A percentile compares a stretch with the other conserved stretches of the same genome.
phyloP scores from a whole-genome alignment of 257 asterid species.

The Nyctanthes arbortristis region DNA sequence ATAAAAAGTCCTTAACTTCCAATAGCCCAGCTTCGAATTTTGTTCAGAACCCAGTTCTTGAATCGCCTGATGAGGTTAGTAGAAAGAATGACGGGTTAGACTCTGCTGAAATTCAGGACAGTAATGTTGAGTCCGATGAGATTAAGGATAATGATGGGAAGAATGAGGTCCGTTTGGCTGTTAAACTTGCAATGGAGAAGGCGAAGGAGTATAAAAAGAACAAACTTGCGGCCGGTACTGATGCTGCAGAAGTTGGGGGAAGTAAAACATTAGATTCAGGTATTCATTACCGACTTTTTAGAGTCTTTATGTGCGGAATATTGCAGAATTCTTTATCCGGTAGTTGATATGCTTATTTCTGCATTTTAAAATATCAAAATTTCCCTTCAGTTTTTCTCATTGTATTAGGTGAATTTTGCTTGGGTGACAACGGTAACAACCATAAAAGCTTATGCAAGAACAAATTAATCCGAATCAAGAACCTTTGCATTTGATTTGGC shows the following conservation, averaged over 20 bases:
- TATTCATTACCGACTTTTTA: slow-evolving; percentile 22
- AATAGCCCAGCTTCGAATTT: slow-evolving; percentile 32
- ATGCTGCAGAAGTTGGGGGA: neutral
- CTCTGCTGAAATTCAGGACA: slow-evolving; percentile 11
- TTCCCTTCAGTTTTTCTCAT: neutral
- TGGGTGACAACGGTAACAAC: neutral
- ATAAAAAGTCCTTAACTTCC: slow-evolving; percentile 39
- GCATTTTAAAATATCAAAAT: neutral
- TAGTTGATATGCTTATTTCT: neutral
- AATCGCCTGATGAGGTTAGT: slow-evolving; percentile 17
- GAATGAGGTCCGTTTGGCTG: slow-evolving; percentile 40
- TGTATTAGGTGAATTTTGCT: neutral
- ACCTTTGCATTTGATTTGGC: slow-evolving; percentile 8
- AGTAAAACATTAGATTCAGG: slow-evolving; percentile 40
- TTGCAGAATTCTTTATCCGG: neutral
- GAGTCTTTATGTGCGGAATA: neutral
- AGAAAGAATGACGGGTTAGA: slow-evolving; percentile 4
- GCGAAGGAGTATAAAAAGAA: slow-evolving; percentile 59
- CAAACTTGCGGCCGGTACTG: slow-evolving; percentile 30
- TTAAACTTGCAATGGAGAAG: slow-evolving; percentile 52
- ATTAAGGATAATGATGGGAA: slow-evolving; percentile 23
- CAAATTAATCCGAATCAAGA: neutral
- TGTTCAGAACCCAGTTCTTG: slow-evolving; percentile 28
- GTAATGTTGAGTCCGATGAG: slow-evolving; percentile 7
- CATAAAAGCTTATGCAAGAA: neutral